phyloP scores from a whole-genome alignment of 2,329 filamentous ascomycete genomes.

The Apiospora malaysiana region DNA sequence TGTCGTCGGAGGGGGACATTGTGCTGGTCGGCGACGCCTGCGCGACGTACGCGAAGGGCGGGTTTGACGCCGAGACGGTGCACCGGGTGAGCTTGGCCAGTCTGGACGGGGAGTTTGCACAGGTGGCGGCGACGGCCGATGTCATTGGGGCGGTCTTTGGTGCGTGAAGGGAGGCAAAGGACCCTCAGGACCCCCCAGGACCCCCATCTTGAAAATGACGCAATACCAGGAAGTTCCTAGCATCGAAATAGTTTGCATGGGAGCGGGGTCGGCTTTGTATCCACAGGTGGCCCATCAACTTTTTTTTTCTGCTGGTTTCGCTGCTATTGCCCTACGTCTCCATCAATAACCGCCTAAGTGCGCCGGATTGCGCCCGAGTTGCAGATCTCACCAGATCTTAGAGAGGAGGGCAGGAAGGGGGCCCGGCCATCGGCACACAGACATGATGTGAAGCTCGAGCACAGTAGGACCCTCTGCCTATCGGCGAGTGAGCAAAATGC shows the following conservation, averaged over 20 bases:
- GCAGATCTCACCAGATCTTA: too few species aligned
- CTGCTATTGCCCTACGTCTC: not conserved
- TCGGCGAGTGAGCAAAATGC: too few species aligned
- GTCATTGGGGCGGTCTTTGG: slow-evolving; percentile 29
- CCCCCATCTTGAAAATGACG: not conserved
- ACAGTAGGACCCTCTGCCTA: too few species aligned
- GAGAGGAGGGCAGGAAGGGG: too few species aligned
- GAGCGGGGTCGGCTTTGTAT: not conserved
- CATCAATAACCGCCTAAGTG: not conserved
- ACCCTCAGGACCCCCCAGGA: too few species aligned
- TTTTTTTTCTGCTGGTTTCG: not conserved
- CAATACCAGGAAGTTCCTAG: not conserved
- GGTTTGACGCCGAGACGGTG: slow-evolving; percentile 51
- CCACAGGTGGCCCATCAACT: not conserved
- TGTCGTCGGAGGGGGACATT: slow-evolving; percentile 37
- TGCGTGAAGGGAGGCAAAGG: not conserved
- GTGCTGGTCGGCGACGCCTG: slow-evolving; percentile 53
- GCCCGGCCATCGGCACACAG: not conserved
- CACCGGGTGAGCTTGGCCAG: slow-evolving; percentile 51
- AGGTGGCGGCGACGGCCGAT: slow-evolving; percentile 44
- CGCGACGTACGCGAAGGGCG: slow-evolving; percentile 49
- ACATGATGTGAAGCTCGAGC: not conserved
- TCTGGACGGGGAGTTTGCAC: slow-evolving; percentile 51
- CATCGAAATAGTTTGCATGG: not conserved
- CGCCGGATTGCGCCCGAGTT: not conserved